phyloP scores from a whole-genome alignment of 1,284 basidiomycete species.

The Microbotryum scabiosae region DNA sequence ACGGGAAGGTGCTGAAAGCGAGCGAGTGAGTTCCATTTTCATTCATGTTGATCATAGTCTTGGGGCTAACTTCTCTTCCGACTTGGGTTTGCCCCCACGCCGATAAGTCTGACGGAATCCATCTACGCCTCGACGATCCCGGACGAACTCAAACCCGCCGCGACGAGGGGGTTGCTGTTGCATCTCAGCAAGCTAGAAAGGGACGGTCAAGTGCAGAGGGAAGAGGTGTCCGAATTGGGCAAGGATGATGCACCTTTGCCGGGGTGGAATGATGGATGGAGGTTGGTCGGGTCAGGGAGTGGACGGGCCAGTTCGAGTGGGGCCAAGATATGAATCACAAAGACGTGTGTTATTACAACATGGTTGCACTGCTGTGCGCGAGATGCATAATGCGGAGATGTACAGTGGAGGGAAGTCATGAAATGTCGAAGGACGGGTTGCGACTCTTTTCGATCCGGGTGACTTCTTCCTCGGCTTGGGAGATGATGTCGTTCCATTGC shows the following conservation, averaged over 20 bases:
- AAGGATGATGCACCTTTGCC: neutral
- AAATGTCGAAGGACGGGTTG: neutral
- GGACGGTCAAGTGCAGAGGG: constrained; percentile 52
- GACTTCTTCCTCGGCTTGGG: constrained; percentile 24
- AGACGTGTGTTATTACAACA: neutral
- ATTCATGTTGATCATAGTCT: neutral
- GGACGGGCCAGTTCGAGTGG: neutral
- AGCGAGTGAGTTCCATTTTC: constrained; percentile 36
- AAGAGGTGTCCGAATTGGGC: neutral
- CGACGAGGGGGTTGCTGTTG: constrained; percentile 58
- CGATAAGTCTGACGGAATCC: constrained; percentile 13
- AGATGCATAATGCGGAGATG: neutral
- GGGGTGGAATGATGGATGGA: constrained; percentile 12
- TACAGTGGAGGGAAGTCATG: neutral
- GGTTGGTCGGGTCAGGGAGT: neutral
- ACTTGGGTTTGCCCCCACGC: neutral
- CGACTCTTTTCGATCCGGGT: neutral
- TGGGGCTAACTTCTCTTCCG: neutral
- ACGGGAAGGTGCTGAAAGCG: constrained; percentile 7
- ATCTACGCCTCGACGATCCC: constrained; percentile 43
- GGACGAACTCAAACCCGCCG: constrained; percentile 61
- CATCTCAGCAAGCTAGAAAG: constrained; percentile 65
- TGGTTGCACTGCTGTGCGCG: neutral
- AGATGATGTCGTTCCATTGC: constrained; percentile 32
- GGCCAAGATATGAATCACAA: neutral